A percentile compares a stretch with the other conserved stretches of the same genome.
phyloP scores from a whole-genome alignment of 2,329 filamentous ascomycete species.

The Cladosporium austrohemisphaericum region DNA sequence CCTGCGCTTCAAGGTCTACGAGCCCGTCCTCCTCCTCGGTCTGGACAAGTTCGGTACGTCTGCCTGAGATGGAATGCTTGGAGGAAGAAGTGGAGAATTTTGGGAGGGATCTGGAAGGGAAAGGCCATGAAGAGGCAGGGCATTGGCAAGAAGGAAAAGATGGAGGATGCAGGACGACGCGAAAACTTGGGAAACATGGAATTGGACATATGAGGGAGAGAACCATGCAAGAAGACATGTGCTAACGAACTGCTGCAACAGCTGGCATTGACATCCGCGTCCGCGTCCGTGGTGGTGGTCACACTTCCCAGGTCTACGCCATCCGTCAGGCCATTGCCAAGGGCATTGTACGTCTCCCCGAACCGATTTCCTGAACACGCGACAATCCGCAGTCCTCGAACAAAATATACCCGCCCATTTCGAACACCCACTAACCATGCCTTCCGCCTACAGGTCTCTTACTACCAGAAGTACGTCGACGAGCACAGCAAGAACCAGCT shows the following conservation, averaged over 20 bases:
- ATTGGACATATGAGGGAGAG: background rate
- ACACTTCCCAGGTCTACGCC: slow-evolving; percentile 96
- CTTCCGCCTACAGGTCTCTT: slow-evolving; percentile 57
- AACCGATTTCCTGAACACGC: background rate
- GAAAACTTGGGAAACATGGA: background rate
- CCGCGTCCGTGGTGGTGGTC: slow-evolving; percentile 93
- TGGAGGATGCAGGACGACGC: background rate
- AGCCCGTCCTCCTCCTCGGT: slow-evolving; percentile 94
- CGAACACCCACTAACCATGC: slow-evolving; percentile 17
- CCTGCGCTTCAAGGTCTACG: slow-evolving; percentile 99
- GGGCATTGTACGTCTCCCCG: slow-evolving; percentile 60
- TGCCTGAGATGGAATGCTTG: background rate
- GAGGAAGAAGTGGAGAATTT: slow-evolving; percentile 1
- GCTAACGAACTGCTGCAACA: slow-evolving; percentile 29
- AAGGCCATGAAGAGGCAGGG: background rate
- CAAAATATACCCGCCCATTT: slow-evolving; percentile 6
- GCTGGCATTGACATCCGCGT: slow-evolving; percentile 94
- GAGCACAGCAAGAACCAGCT: slow-evolving; percentile 99
- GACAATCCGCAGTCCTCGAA: background rate
- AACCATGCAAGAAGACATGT: slow-evolving; percentile 13
- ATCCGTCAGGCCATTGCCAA: slow-evolving; percentile 99
- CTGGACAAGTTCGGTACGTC: slow-evolving; percentile 83
- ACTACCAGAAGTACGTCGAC: slow-evolving; percentile 99
- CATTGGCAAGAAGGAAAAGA: background rate
- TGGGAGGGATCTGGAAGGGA: background rate